phyloP scores from a whole-genome alignment of 345 rosid species.

The Trapa bicornis region DNA sequence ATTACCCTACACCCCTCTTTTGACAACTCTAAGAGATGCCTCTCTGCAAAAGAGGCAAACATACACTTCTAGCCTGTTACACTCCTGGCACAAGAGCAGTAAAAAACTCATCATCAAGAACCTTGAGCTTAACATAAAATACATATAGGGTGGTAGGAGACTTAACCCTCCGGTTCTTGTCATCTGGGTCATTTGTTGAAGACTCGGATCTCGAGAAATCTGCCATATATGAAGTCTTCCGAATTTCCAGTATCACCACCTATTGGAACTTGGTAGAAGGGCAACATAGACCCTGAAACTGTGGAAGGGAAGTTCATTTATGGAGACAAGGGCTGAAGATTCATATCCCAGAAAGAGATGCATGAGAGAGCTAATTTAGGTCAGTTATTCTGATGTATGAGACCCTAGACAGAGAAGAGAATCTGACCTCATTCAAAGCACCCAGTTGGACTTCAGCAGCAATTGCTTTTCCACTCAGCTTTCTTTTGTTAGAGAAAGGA shows the following conservation, averaged over 20 bases:
- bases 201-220: slow-evolving; percentile 63
- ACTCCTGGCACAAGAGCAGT: background rate
- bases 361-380: background rate
- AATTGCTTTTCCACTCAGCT: slow-evolving; percentile 27
- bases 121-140: background rate
- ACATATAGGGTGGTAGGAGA: slow-evolving; percentile 4
- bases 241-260: slow-evolving; percentile 39
- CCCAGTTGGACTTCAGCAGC: slow-evolving; percentile 33
- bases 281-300: slow-evolving; percentile 26
- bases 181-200: slow-evolving; percentile 79
- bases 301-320: slow-evolving; percentile 21
- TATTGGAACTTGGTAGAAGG: slow-evolving; percentile 27
- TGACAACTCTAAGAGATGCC: too few relatives aligned
- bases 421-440: slow-evolving; percentile 30
- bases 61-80: background rate
- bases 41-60: slow-evolving; percentile 36
- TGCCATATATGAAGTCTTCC: slow-evolving; percentile 54
- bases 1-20: too few relatives aligned
- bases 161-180: slow-evolving; percentile 64
- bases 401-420: slow-evolving; percentile 4
- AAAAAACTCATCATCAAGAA: background rate
- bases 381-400: background rate
- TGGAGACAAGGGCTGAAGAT: slow-evolving; percentile 15
- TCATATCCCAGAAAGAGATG: slow-evolving; percentile 11
- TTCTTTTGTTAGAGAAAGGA: slow-evolving; percentile 36